Percentiles rank a stretch among this genome's conserved stretches.
phyloP scores from a whole-genome alignment of 345 rosid species.

The Sonneratia alba region DNA sequence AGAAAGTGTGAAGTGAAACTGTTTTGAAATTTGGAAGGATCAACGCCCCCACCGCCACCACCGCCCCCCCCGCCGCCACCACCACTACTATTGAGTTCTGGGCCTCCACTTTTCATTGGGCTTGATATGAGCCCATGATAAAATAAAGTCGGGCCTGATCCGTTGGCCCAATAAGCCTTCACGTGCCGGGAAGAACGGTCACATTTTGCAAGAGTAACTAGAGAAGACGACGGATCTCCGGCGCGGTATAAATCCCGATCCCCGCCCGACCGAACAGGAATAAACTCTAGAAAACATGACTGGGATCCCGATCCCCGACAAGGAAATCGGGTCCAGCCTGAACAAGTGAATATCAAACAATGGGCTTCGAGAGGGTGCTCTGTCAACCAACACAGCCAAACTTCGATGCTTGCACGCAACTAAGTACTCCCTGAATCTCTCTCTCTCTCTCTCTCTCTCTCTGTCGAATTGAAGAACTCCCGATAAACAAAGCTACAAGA shows the following conservation, averaged over 20 bases:
- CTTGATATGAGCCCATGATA: no score
- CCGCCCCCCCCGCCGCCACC: no score
- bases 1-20: no score
- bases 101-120: no score
- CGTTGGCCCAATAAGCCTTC: no score
- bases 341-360: neutral
- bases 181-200: no score
- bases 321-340: neutral
- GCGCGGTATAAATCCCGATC: neutral
- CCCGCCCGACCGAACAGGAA: neutral
- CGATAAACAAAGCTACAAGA: neutral
- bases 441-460: neutral
- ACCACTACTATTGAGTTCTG: no score
- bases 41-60: no score
- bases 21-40: no score
- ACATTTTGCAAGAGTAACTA: no score
- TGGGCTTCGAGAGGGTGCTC: neutral
- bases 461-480: neutral
- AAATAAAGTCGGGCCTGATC: no score
- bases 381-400: neutral
- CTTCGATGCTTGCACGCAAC: slow-evolving; percentile 10
- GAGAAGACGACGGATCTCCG: neutral
- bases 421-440: neutral
- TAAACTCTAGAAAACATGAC: neutral
- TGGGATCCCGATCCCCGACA: neutral